Evolutionary conservation across 345 rosid genomes (phyloP), one percentile per base, ranked within the genome.

Genomic region (Murraya koenigii): DNA sequence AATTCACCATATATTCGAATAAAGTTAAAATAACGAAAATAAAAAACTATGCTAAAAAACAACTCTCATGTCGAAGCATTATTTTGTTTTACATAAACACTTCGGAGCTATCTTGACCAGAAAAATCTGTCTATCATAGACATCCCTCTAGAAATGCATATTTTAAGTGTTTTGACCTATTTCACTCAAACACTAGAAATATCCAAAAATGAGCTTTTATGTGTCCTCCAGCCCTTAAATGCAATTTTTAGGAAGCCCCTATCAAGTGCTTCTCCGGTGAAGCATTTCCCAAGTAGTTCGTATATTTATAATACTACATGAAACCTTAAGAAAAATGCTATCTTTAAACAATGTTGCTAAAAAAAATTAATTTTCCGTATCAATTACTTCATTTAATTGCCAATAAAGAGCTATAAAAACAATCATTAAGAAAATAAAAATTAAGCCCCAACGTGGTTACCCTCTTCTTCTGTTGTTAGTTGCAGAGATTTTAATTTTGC

Each of bases 381-480:
- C 8, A 26, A 26, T 61, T 22, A 25, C 25, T 4, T 28, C 3
- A 25, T 30, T 59, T 8, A 8, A 10, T 59, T 59, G 32, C 11
- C 25, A 8, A 25, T 23, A 13, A 23, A 59, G 4, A 9, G 25
- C 3, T 20, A 8, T 7, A 59, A 9, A 59, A 23, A 8, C 2
- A 3, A 23, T 8, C 8, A 8, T 9, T 59, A 47, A 47, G 1
- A 47, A 59, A 59, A 54, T 14, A 15, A 72, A 32, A 20, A 10
- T 1, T 4, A 38, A 52, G 22, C 33, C 28, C 44, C 36, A 63
- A 44, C 17, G 22, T 8, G 13, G 38, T 39, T 35, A 91, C 93
- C 95, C 90, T 91, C 92, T 91, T 91, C 88, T 90, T 91, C 73
- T 91, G 94, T 33, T 33, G 35, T 33, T 33, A 33, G 35, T 33